Evolutionary conservation across 164 flowering plant species (phyloP).

Genomic region (Platanus orientalis): DNA sequence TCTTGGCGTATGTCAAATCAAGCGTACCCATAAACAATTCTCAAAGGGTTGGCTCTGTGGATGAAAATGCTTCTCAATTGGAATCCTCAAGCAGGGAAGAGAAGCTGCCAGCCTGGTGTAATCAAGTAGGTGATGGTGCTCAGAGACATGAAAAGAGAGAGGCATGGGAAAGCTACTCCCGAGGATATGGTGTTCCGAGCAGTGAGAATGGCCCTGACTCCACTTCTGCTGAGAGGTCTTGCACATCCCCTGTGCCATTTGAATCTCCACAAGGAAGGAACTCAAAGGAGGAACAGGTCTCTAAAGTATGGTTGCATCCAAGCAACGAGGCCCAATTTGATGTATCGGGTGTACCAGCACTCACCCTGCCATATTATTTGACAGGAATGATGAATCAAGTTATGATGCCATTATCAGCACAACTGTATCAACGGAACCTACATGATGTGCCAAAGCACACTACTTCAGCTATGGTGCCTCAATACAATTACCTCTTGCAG

Average conservation of each 20-base stretch:
- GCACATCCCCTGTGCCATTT: conserved; percentile 31
- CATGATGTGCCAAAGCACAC: conserved; percentile 47
- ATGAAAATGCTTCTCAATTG: conserved; percentile 26
- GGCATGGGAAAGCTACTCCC: conserved; percentile 33
- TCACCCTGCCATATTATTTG: conserved; percentile 59
- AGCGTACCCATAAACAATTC: conserved; percentile 26
- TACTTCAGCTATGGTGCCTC: conserved; percentile 48
- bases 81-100: conserved; percentile 23
- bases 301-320: conserved; percentile 28
- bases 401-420: conserved; percentile 48
- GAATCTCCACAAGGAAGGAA: conserved; percentile 33
- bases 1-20: conserved; percentile 85
- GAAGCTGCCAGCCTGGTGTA: conserved; percentile 18
- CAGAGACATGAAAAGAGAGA: conserved; percentile 34
- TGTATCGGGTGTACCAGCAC: conserved; percentile 33
- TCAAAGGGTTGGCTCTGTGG: conserved; percentile 20
- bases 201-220: conserved; percentile 42
- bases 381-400: conserved; percentile 65
- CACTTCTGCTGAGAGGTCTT: conserved; percentile 41
- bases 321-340: conserved; percentile 39
- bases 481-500: conserved; percentile 53
- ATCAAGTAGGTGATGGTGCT: conserved; percentile 19
- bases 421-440: conserved; percentile 44
- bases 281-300: conserved; percentile 33
- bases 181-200: conserved; percentile 36